A percentile compares a stretch with the other conserved stretches of the same genome.
These are phyloP conservation scores for Sideroxylon spinosum DNA, from an alignment of 179 eudicot genomes.

Conservation along the genomic window DNA sequence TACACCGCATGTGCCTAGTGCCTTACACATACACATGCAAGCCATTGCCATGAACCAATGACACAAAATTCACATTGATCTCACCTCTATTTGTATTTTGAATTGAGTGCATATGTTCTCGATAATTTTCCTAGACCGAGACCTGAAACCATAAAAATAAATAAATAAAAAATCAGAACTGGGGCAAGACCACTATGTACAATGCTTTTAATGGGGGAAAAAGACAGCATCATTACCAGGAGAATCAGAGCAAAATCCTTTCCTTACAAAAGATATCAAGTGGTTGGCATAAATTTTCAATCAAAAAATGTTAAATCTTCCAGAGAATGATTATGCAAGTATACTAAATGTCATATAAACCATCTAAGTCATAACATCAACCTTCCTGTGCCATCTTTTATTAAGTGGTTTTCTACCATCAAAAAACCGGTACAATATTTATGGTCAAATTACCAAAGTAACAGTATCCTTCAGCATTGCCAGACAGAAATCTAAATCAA, in stretches of 20 bases:
- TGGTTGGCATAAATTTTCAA: neutral
- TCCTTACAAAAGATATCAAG: neutral
- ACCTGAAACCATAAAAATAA: slow-evolving; percentile 50
- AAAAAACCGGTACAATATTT: neutral
- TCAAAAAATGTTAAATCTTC: neutral
- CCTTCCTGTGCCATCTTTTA: neutral
- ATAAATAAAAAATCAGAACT: neutral
- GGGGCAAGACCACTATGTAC: neutral
- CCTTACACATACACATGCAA: neutral
- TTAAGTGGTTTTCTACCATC: neutral
- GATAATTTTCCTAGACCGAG: slow-evolving; percentile 54
- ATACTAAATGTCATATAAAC: neutral
- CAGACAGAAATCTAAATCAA: too few relatives aligned
- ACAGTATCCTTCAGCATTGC: too few relatives aligned
- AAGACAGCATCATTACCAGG: neutral
- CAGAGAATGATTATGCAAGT: neutral
- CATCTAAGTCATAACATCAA: neutral
- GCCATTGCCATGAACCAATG: slow-evolving; percentile 1
- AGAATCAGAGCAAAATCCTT: neutral
- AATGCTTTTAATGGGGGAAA: neutral
- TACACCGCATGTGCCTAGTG: neutral
- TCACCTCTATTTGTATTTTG: slow-evolving; percentile 71
- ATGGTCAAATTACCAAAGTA: neutral
- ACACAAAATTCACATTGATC: neutral
- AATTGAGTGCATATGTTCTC: slow-evolving; percentile 51